Conservation (phyloP, 163 green algal species). For the Trebouxia gelatinosa region DNA sequence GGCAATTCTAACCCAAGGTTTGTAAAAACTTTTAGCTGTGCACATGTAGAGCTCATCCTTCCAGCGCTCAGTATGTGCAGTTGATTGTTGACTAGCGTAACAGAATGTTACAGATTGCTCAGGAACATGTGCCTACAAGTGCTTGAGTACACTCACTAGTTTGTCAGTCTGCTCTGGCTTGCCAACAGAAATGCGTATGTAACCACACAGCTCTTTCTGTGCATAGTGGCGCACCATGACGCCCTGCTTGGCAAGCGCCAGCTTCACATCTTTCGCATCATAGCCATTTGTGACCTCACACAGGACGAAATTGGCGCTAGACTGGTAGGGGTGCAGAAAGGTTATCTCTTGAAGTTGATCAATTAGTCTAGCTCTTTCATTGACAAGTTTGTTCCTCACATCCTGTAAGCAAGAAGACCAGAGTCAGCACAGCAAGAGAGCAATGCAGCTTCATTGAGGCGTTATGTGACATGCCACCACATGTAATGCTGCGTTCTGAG, state of each 20-base stretch:
- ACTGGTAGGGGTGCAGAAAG: constrained; percentile 91
- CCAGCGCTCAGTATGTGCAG: too few species aligned
- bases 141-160: constrained; percentile 74
- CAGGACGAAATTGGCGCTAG: constrained; percentile 95
- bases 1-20: too few species aligned
- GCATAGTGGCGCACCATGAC: constrained; percentile 97
- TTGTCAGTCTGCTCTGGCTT: constrained; percentile 92
- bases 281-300: constrained; percentile 71
- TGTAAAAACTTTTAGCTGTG: too few species aligned
- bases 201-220: constrained; percentile 83
- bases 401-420: constrained; percentile 19
- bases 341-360: constrained; percentile 61
- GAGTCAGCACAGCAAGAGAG: constrained; percentile 18
- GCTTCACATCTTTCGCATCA: constrained; percentile 77
- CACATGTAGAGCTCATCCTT: too few species aligned
- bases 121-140: too few species aligned
- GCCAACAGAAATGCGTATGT: constrained; percentile 92
- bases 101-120: too few species aligned
- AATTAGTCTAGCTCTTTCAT: constrained; percentile 77
- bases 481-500: too few species aligned
- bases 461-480: too few species aligned
- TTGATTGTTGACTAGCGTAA: too few species aligned
- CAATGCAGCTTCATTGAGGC: not conserved
- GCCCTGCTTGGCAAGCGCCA: constrained; percentile 71
- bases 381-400: constrained; percentile 55